Evolutionary conservation across 2,329 filamentous ascomycete genomes (phyloP).

Genomic region (Cladophialophora carrionii): DNA sequence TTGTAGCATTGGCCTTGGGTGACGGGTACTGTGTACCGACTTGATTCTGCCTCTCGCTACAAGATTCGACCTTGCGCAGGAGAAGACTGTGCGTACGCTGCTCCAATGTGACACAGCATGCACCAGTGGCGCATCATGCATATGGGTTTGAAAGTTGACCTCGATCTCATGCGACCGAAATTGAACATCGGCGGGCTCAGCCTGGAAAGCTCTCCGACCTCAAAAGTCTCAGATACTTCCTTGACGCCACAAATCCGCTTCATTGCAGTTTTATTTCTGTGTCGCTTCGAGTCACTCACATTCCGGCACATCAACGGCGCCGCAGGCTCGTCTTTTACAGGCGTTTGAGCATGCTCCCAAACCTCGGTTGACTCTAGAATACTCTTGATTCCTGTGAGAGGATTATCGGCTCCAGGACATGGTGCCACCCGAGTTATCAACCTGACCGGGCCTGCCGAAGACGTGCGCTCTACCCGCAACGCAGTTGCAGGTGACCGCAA

Average conservation of each 20-base stretch:
- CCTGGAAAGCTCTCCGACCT: neutral
- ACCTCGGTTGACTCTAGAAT: slow-evolving; percentile 3
- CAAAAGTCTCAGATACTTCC: neutral
- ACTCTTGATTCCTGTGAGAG: neutral
- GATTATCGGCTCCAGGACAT: slow-evolving; percentile 16
- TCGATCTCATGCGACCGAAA: neutral
- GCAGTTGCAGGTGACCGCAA: slow-evolving; percentile 20
- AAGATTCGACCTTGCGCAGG: neutral
- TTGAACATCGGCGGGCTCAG: neutral
- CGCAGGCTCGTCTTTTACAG: neutral
- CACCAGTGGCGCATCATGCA: neutral
- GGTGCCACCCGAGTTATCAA: slow-evolving; percentile 22
- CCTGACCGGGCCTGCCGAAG: slow-evolving; percentile 17
- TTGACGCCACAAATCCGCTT: neutral
- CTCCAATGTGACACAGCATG: neutral
- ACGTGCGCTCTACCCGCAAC: slow-evolving; percentile 23
- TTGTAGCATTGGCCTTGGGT: neutral
- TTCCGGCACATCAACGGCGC: neutral
- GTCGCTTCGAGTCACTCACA: slow-evolving; percentile 1
- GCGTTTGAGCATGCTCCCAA: neutral
- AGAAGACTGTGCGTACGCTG: neutral
- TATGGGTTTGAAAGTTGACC: neutral
- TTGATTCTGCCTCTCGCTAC: neutral
- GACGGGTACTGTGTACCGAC: neutral
- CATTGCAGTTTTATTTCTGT: neutral